Base-by-base conservation (phyloP, 768 basidiomycete genomes). In the Lactarius hengduanensis region DNA sequence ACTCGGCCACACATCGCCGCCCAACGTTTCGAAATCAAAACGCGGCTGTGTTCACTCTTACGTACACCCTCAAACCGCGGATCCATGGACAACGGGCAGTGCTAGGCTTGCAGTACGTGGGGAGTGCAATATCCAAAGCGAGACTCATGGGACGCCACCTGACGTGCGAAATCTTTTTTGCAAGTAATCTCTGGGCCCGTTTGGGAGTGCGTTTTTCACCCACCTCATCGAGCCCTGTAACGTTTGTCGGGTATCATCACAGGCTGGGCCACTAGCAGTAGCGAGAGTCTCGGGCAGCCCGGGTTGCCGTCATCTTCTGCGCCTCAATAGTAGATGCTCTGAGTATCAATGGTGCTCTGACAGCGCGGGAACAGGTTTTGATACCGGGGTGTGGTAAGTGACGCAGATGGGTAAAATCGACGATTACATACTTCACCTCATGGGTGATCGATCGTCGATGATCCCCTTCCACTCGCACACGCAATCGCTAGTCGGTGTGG, bases 401-500 rank as follows among this genome's bases (percentile, higher is more conserved):
- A 45, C 9, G 43, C 43, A 22, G 3, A 26, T 26, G 26, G n/a
- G 4, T 11, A n/a, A 38, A 38, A 40, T 40, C 45, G 43, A 45
- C 45, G 20, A 47, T 20, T 3, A 47, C n/a, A n/a, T 41, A 41
- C 16, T 41, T 18, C 40, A 41, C 40, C 40, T 41, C 16, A 7
- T 41, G 16, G 40, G 40, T 41, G 16, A 7, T 18, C 41, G 16
- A 7, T 41, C 15, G 15, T 41, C 38, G 36, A 36, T 11, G 36
- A 11, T 38, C 36, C 36, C 15, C 40, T 40, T 40, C 40, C 40
- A 40, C 40, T 6, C 5, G 16, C 40, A 16, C 26, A 26, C 5
- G 16, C 40, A 16, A 40, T 40, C 38, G 10, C 13, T 40, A 40
- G 11, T 40, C 38, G 11, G 13, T 40, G 73, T 90, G 88, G 74